phyloP scores from a whole-genome alignment of 108 stramenopile genomes.

The Pseudonitzschia multiseries region DNA sequence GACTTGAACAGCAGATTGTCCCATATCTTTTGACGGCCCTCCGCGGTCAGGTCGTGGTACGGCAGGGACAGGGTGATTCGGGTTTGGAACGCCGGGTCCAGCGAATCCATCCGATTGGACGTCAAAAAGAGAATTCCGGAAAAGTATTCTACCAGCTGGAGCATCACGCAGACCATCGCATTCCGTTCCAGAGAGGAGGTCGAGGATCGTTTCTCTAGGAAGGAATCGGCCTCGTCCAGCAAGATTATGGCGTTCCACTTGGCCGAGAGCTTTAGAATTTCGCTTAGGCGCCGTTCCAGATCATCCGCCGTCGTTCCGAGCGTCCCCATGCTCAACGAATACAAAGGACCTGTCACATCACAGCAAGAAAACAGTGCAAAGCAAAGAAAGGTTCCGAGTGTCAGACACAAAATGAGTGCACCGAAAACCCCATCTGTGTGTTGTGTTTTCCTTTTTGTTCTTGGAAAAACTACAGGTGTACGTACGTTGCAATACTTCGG shows the following conservation, averaged over 20 bases:
- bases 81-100: slow-evolving; percentile 74
- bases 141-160: slow-evolving; percentile 65
- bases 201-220: slow-evolving; percentile 57
- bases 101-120: slow-evolving; percentile 61
- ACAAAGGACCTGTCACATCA: slow-evolving; percentile 39
- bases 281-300: slow-evolving; percentile 47
- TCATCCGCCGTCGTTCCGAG: slow-evolving; percentile 64
- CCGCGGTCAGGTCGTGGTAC: slow-evolving; percentile 48
- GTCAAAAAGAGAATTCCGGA: slow-evolving; percentile 68
- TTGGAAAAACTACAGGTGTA: background rate
- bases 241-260: slow-evolving; percentile 66
- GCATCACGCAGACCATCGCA: slow-evolving; percentile 78
- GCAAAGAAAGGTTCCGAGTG: background rate
- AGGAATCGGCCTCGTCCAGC: slow-evolving; percentile 65
- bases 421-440: background rate
- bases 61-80: slow-evolving; percentile 63
- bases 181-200: slow-evolving; percentile 58
- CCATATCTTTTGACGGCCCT: slow-evolving; percentile 58
- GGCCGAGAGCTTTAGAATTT: slow-evolving; percentile 52
- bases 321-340: slow-evolving; percentile 56
- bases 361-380: background rate
- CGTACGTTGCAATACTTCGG: slow-evolving; percentile 50
- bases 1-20: slow-evolving; percentile 51
- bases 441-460: background rate
- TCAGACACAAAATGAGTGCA: background rate